phyloP scores from a whole-genome alignment of 805 yeast species.

The Teunomyces stri region DNA sequence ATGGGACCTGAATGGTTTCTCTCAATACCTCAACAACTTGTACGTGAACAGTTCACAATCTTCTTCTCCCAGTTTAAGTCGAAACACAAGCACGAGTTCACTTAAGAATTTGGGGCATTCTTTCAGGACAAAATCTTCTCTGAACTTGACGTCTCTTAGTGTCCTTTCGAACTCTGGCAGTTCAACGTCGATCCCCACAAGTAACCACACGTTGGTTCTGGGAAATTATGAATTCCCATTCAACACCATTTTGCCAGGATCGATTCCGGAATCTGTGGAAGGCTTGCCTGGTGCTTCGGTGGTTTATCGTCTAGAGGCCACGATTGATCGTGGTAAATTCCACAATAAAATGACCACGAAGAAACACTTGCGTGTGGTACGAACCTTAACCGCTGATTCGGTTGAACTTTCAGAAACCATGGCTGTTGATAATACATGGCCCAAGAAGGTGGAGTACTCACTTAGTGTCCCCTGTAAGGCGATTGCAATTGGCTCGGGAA shows the following conservation, averaged over 20 bases:
- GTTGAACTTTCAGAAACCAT: slow-evolving; percentile 87
- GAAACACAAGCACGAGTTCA: slow-evolving; percentile 44
- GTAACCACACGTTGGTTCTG: slow-evolving; percentile 45
- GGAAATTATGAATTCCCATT: slow-evolving; percentile 94
- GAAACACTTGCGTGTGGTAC: slow-evolving; percentile 73
- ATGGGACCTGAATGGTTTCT: slow-evolving; percentile 70
- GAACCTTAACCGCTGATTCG: slow-evolving; percentile 86
- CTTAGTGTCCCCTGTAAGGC: slow-evolving; percentile 86
- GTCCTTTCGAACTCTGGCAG: slow-evolving; percentile 24
- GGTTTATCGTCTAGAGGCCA: slow-evolving; percentile 71
- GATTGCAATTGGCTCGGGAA: slow-evolving; percentile 79
- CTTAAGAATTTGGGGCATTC: slow-evolving; percentile 35
- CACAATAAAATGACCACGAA: slow-evolving; percentile 61
- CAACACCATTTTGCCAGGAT: slow-evolving; percentile 79
- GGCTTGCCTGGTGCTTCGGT: slow-evolving; percentile 81
- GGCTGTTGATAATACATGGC: slow-evolving; percentile 95
- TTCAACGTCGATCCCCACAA: slow-evolving; percentile 2
- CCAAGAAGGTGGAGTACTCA: slow-evolving; percentile 85
- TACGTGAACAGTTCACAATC: slow-evolving; percentile 5
- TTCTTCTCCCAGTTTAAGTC: slow-evolving; percentile 7
- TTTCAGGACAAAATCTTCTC: slow-evolving; percentile 34
- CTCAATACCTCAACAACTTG: slow-evolving; percentile 35
- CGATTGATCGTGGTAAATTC: slow-evolving; percentile 79
- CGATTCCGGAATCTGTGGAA: slow-evolving; percentile 82
- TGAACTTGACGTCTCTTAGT: slow-evolving; percentile 33